Conservation (phyloP, 345 rosid species). For the Gossypium australe region DNA sequence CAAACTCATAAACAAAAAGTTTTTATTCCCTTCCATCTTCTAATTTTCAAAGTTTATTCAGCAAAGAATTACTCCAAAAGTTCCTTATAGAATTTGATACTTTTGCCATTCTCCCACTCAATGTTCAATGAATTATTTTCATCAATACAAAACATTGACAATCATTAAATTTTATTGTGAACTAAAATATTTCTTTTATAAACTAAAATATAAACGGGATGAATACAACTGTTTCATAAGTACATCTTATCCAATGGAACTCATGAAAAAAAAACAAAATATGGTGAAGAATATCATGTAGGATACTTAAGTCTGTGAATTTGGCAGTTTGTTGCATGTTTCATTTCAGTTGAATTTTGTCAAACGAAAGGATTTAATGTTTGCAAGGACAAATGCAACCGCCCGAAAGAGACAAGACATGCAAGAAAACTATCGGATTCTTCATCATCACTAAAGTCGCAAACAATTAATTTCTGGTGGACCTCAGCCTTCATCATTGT, state of each 20-base stretch:
- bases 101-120: no score
- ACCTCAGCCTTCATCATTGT: slow-evolving; percentile 5
- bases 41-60: no score
- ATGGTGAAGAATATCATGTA: neutral
- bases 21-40: no score
- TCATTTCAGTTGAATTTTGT: neutral
- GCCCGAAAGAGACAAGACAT: slow-evolving; percentile 14
- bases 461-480: slow-evolving; percentile 1
- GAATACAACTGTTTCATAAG: no score
- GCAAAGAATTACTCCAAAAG: no score
- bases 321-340: neutral
- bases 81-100: no score
- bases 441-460: neutral
- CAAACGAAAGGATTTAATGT: neutral
- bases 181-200: no score
- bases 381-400: neutral
- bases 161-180: no score
- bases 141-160: no score
- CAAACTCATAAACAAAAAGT: no score
- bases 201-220: no score
- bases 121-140: no score
- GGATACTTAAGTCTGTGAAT: neutral
- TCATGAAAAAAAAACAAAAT: neutral
- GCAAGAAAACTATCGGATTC: neutral
- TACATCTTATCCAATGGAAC: neutral